Evolutionary conservation across 2,329 filamentous ascomycete genomes (phyloP).

Genomic region (Aspergillus arachidicola): DNA sequence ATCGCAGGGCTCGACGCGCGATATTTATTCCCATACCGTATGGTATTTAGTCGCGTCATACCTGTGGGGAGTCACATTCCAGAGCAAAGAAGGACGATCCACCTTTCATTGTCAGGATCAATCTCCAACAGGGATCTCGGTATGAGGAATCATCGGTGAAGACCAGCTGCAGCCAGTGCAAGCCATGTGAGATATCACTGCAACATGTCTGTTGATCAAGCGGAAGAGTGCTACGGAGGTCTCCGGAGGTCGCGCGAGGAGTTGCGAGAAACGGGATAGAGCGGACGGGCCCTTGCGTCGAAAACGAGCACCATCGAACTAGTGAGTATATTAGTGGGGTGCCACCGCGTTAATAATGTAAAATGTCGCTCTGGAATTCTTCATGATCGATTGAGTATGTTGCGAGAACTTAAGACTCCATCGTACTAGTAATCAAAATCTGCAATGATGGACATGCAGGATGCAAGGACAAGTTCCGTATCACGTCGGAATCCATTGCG

Average conservation of each 20-base stretch:
- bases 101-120: background rate
- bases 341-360: background rate
- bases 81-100: background rate
- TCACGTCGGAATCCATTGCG: background rate
- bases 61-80: background rate
- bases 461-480: background rate
- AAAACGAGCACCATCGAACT: background rate
- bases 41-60: background rate
- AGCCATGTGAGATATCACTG: slow-evolving; percentile 3
- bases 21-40: slow-evolving; percentile 1
- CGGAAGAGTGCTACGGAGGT: background rate
- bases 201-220: background rate
- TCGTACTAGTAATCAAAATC: background rate
- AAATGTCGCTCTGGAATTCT: background rate
- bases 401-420: background rate
- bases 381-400: no score
- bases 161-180: background rate
- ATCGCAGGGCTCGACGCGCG: background rate
- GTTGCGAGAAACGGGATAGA: background rate
- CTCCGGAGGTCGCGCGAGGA: background rate
- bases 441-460: background rate
- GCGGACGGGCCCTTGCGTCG: background rate
- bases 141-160: background rate
- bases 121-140: background rate
- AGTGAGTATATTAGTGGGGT: background rate